Conservation (phyloP, 2,329 filamentous ascomycete species). For the Macrophomina phaseolina region DNA sequence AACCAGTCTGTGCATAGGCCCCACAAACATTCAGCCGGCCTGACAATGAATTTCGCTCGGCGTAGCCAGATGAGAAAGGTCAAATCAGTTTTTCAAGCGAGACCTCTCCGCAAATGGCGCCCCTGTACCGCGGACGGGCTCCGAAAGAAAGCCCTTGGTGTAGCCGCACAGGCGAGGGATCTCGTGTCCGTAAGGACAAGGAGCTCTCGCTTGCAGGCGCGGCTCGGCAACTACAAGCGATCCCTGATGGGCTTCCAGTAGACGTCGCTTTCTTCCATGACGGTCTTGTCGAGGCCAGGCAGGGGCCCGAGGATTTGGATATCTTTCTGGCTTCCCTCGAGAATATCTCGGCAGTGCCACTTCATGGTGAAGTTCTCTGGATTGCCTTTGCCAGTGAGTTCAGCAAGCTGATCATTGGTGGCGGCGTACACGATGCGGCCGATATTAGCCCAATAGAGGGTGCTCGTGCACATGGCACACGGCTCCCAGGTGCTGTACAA, state of each 20-base stretch:
- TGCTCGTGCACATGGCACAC: slow-evolving; percentile 59
- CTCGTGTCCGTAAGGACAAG: background rate
- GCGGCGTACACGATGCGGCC: slow-evolving; percentile 59
- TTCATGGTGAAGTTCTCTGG: slow-evolving; percentile 60
- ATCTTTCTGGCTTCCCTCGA: slow-evolving; percentile 55
- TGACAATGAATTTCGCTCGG: background rate
- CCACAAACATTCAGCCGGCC: background rate
- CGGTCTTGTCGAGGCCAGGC: slow-evolving; percentile 50
- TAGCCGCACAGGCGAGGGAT: background rate
- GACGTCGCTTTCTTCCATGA: slow-evolving; percentile 52
- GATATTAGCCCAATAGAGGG: slow-evolving; percentile 60
- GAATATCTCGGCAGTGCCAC: slow-evolving; percentile 55
- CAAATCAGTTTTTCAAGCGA: background rate
- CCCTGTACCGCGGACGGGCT: background rate
- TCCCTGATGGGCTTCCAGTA: slow-evolving; percentile 48
- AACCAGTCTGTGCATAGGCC: background rate
- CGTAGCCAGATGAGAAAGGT: background rate
- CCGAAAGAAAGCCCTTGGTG: background rate
- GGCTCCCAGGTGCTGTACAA: slow-evolving; percentile 62
- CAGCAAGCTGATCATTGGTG: slow-evolving; percentile 53
- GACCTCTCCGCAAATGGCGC: too few species aligned
- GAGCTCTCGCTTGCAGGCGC: background rate
- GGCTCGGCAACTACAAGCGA: background rate
- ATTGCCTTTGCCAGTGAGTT: slow-evolving; percentile 55
- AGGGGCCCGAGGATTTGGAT: slow-evolving; percentile 58